Evolutionary conservation across 129 eudicot species (phyloP).

Genomic region (Solidago caesia): DNA sequence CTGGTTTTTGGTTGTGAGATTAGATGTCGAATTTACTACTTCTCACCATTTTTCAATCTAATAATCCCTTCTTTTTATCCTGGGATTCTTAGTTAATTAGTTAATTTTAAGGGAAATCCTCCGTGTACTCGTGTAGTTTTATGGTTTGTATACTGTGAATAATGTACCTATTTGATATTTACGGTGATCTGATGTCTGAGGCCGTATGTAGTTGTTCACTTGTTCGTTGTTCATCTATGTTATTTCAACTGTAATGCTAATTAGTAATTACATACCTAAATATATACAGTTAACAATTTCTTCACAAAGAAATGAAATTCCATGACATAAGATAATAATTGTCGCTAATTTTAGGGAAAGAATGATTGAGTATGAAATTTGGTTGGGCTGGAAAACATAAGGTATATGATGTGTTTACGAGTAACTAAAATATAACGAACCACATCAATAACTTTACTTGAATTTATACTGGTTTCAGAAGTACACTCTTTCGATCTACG

Average conservation of each 20-base stretch:
- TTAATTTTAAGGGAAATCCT: background rate
- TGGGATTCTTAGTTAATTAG: background rate
- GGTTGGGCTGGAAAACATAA: too few species aligned
- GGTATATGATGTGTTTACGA: background rate
- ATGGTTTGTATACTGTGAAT: too few species aligned
- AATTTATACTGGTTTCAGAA: background rate
- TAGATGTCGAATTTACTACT: constrained; percentile 5
- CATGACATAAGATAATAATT: background rate
- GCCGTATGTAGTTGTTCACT: background rate
- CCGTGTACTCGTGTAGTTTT: too few species aligned
- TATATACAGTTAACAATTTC: too few species aligned
- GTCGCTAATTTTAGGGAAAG: too few species aligned
- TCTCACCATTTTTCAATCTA: background rate
- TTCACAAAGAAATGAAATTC: background rate
- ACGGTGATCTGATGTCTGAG: background rate
- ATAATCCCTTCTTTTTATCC: background rate
- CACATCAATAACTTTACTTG: background rate
- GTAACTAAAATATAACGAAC: background rate
- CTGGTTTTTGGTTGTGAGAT: constrained; percentile 24
- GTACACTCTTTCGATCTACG: background rate
- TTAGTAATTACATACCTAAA: background rate
- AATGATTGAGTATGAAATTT: too few species aligned
- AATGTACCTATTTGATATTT: too few species aligned
- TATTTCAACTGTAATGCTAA: background rate
- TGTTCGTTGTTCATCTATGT: background rate